phyloP scores from a whole-genome alignment of 31 red algal genomes.

The Odonthalia washingtoniensis region DNA sequence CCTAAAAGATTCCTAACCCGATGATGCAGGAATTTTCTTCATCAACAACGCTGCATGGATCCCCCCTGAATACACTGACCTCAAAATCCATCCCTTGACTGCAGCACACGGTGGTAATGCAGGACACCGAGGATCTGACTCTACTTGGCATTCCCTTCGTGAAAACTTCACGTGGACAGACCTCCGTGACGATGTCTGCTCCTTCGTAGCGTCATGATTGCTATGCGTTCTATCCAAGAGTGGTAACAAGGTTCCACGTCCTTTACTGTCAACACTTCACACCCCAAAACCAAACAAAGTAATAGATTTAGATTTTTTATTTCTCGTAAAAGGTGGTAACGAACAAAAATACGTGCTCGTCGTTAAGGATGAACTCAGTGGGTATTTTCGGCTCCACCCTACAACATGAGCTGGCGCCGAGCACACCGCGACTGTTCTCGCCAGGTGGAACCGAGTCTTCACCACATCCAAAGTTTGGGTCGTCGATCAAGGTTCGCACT shows the following conservation, averaged over 20 bases:
- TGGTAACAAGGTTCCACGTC: conserved; percentile 50
- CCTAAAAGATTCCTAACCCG: not conserved
- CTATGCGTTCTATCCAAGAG: conserved; percentile 17
- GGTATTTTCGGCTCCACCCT: conserved; percentile 51
- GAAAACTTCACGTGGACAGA: conserved; percentile 25
- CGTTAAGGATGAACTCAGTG: too few species aligned
- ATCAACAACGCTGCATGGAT: conserved; percentile 35
- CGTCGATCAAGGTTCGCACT: conserved; percentile 51
- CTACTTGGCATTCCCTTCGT: conserved; percentile 35
- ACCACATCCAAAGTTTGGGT: conserved; percentile 30
- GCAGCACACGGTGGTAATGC: conserved; percentile 35
- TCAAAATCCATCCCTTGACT: conserved; percentile 37
- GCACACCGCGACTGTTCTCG: conserved; percentile 2
- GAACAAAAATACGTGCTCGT: conserved; percentile 35
- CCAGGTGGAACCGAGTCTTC: conserved; percentile 38
- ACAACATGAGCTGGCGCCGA: conserved; percentile 1
- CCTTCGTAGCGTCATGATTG: conserved; percentile 34
- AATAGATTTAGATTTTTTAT: conserved; percentile 46
- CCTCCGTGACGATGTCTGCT: conserved; percentile 29
- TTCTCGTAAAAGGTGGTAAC: conserved; percentile 17
- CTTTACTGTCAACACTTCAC: conserved; percentile 23
- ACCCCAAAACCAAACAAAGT: conserved; percentile 35
- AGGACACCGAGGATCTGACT: conserved; percentile 38
- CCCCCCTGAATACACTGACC: too few species aligned
- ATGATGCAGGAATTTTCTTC: not conserved